phyloP scores from a whole-genome alignment of 2,329 filamentous ascomycete genomes.

The Chaetothyriales sp. region DNA sequence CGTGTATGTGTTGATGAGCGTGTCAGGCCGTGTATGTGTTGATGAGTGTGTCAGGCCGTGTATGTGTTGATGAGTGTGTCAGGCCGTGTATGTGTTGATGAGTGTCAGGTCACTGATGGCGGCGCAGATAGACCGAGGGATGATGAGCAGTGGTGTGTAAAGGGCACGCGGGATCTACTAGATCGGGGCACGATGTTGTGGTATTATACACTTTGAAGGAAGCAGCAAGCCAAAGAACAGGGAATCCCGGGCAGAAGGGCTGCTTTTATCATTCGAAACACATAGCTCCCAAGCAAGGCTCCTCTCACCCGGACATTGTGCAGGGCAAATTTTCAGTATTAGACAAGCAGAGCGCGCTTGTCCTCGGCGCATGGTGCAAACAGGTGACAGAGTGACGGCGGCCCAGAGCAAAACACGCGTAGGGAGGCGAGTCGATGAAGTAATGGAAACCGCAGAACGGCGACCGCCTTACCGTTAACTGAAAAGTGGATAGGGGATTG shows the following conservation, averaged over 20 bases:
- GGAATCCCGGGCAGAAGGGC: no score
- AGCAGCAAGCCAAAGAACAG: background rate
- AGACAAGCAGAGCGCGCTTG: no score
- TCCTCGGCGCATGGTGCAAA: no score
- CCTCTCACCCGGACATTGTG: no score
- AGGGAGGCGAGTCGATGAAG: background rate
- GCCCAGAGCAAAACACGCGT: background rate
- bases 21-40: conserved; percentile 17
- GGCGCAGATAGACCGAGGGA: background rate
- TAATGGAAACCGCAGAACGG: background rate
- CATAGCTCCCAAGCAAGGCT: background rate
- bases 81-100: conserved; percentile 15
- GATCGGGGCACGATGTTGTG: background rate
- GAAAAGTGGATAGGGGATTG: background rate
- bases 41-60: background rate
- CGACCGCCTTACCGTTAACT: background rate
- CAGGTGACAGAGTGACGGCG: no score
- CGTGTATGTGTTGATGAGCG: conserved; percentile 3
- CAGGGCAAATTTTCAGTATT: no score
- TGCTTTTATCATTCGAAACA: background rate
- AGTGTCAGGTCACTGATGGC: background rate
- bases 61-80: no score
- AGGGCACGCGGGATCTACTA: background rate
- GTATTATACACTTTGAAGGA: background rate
- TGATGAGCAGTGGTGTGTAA: background rate